phyloP scores from a whole-genome alignment of 2,329 filamentous ascomycete genomes.

The Colletotrichum plurivorum region DNA sequence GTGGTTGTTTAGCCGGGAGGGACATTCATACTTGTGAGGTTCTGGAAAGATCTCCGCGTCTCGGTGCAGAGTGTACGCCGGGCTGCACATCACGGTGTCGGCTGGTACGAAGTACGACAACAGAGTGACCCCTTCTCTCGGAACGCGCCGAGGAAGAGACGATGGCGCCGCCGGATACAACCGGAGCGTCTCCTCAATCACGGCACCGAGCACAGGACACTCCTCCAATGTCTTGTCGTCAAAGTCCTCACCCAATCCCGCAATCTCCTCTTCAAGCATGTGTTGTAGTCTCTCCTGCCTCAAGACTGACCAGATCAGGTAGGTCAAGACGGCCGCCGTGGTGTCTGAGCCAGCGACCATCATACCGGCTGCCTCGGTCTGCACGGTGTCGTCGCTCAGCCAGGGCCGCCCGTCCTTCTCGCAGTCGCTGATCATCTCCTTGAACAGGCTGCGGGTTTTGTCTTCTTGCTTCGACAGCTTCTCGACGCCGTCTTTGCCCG shows the following conservation, averaged over 20 bases:
- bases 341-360: slow-evolving; percentile 68
- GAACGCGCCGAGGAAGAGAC: slow-evolving; percentile 56
- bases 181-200: slow-evolving; percentile 63
- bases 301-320: slow-evolving; percentile 58
- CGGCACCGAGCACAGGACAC: slow-evolving; percentile 56
- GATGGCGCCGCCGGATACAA: slow-evolving; percentile 57
- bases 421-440: slow-evolving; percentile 10
- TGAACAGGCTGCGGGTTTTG: slow-evolving; percentile 6
- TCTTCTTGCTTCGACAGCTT: neutral
- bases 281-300: slow-evolving; percentile 47
- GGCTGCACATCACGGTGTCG: slow-evolving; percentile 55
- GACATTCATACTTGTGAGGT: slow-evolving; percentile 52
- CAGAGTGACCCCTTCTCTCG: slow-evolving; percentile 54
- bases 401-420: neutral
- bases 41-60: slow-evolving; percentile 56
- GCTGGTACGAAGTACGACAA: slow-evolving; percentile 55
- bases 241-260: slow-evolving; percentile 42
- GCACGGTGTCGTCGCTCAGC: slow-evolving; percentile 49
- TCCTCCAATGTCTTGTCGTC: slow-evolving; percentile 50
- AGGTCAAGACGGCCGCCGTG: slow-evolving; percentile 64
- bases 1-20: too few species aligned
- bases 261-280: slow-evolving; percentile 53
- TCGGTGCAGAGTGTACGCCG: slow-evolving; percentile 63
- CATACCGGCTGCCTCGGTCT: slow-evolving; percentile 56
- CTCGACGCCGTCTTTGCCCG: neutral